These are phyloP conservation scores for Crucihimalaya himalaica DNA, from an alignment of 345 rosid species.

Conservation along the genomic window DNA sequence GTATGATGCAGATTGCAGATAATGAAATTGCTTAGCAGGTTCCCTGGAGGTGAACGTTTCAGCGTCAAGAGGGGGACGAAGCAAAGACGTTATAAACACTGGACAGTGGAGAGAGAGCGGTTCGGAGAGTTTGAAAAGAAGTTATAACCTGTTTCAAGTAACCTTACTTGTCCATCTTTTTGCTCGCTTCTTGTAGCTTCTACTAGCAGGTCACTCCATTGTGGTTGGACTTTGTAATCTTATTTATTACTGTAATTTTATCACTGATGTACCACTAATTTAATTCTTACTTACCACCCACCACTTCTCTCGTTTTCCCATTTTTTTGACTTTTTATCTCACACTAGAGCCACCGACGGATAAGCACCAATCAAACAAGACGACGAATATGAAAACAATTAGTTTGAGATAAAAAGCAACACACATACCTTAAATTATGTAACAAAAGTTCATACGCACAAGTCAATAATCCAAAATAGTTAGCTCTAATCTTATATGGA, in stretches of 20 bases:
- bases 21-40: slow-evolving; percentile 45
- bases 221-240: slow-evolving; percentile 12
- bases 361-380: background rate
- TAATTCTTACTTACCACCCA: slow-evolving; percentile 22
- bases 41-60: slow-evolving; percentile 76
- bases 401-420: too few relatives aligned
- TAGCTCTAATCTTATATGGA: background rate
- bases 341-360: background rate
- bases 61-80: slow-evolving; percentile 45
- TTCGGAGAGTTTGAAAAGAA: background rate
- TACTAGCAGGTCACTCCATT: slow-evolving; percentile 6
- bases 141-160: slow-evolving; percentile 20
- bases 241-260: slow-evolving; percentile 22
- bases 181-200: background rate
- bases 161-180: slow-evolving; percentile 19
- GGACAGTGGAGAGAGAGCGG: slow-evolving; percentile 38
- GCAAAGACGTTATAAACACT: slow-evolving; percentile 34
- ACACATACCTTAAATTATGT: background rate
- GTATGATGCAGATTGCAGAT: background rate
- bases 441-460: background rate
- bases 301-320: background rate
- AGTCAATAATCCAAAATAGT: background rate
- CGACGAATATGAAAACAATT: background rate
- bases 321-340: background rate
- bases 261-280: slow-evolving; percentile 18